These are phyloP conservation scores for Lojkania enalia DNA, from an alignment of 2,329 filamentous ascomycete species.

Conservation along the genomic window DNA sequence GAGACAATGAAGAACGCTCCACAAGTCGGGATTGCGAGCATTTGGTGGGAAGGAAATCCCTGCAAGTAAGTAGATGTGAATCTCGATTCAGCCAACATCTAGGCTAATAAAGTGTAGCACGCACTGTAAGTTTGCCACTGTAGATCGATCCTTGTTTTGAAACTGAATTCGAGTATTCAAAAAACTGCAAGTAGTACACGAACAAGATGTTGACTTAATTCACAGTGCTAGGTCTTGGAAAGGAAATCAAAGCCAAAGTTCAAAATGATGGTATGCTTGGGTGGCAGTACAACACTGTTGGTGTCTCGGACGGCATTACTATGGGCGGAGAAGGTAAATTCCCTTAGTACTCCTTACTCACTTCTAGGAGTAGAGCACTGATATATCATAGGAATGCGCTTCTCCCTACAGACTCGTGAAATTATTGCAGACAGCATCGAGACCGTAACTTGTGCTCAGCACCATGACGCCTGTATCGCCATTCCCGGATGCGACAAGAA, in stretches of 20 bases:
- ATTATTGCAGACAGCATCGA: conserved; percentile 95
- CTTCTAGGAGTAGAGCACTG: not conserved
- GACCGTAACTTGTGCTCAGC: conserved; percentile 87
- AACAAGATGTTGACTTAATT: not conserved
- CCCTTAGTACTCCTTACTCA: not conserved
- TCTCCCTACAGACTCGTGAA: conserved; percentile 86
- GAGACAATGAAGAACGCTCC: conserved; percentile 87
- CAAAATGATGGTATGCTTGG: conserved; percentile 83
- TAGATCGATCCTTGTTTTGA: no score
- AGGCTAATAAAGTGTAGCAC: conserved; percentile 47
- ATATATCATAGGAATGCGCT: conserved; percentile 75
- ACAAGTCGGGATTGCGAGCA: conserved; percentile 86
- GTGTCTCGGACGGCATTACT: conserved; percentile 88
- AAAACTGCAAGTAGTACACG: no score
- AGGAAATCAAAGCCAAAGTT: conserved; percentile 81
- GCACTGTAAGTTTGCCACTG: conserved; percentile 48
- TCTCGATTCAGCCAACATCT: conserved; percentile 6
- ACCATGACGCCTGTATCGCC: conserved; percentile 89
- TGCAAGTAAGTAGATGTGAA: conserved; percentile 77
- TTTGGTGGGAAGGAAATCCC: conserved; percentile 98
- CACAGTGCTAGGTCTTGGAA: conserved; percentile 79
- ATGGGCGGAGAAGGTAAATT: conserved; percentile 83
- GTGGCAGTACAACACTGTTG: conserved; percentile 93
- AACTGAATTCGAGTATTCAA: no score
- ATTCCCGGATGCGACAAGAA: conserved; percentile 98